phyloP scores from a whole-genome alignment of 1,284 basidiomycete genomes.

The Somion occarium region DNA sequence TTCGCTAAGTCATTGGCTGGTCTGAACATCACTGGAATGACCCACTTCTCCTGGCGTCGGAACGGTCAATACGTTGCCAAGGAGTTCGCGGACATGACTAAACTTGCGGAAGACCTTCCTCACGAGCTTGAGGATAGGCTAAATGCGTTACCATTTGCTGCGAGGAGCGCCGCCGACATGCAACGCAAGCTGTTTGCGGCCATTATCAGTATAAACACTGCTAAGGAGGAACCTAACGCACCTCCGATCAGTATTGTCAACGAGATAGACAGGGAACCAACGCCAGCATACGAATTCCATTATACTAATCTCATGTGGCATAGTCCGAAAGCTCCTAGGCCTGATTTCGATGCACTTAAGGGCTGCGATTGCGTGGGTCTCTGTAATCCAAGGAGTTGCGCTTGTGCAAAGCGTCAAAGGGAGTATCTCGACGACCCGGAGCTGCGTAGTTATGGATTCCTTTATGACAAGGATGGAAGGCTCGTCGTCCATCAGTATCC shows the following conservation, averaged over 20 bases:
- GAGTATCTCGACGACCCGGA: slow-evolving; percentile 22
- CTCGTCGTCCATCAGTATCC: slow-evolving; percentile 47
- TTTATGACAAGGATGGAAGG: slow-evolving; percentile 57
- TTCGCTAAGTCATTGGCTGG: not conserved
- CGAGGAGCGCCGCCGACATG: slow-evolving; percentile 21
- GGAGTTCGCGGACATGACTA: not conserved
- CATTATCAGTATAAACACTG: slow-evolving; percentile 27
- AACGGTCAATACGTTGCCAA: not conserved
- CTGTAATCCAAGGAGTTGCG: slow-evolving; percentile 66
- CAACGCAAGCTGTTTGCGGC: slow-evolving; percentile 29
- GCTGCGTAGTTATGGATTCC: slow-evolving; percentile 43
- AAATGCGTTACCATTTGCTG: slow-evolving; percentile 18
- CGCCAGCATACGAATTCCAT: slow-evolving; percentile 72
- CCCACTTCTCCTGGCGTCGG: not conserved
- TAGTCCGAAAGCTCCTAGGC: slow-evolving; percentile 58
- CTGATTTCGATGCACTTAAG: slow-evolving; percentile 50
- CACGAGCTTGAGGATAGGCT: slow-evolving; percentile 28
- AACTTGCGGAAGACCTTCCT: slow-evolving; percentile 21
- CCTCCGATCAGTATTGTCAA: slow-evolving; percentile 66
- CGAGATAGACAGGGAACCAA: slow-evolving; percentile 56
- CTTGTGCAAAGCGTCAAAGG: slow-evolving; percentile 59
- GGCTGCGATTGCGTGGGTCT: slow-evolving; percentile 72
- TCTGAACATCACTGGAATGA: not conserved
- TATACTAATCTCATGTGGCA: slow-evolving; percentile 78
- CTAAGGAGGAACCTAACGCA: slow-evolving; percentile 56